Evolutionary conservation across 257 asterid genomes (phyloP).

Genomic region (Nicotiana paniculata): DNA sequence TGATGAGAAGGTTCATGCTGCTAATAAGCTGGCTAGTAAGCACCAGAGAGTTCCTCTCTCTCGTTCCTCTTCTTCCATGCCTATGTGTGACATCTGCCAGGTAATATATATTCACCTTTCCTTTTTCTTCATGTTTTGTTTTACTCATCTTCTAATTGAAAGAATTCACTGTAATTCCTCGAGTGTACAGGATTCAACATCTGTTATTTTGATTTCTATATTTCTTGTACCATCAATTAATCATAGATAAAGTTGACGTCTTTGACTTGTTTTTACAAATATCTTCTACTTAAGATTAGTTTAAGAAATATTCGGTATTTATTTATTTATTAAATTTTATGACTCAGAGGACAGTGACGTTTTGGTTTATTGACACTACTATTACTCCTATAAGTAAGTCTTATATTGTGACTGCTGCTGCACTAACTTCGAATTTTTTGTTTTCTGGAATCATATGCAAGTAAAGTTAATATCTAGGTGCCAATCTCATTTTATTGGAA

Average conservation of each 20-base stretch:
- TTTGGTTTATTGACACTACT: not conserved
- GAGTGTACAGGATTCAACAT: not conserved
- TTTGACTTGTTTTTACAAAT: not conserved
- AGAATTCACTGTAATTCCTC: not conserved
- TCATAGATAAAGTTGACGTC: not conserved
- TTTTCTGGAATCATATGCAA: not conserved
- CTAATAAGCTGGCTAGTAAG: conserved; percentile 68
- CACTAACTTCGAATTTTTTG: not conserved
- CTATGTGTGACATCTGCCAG: conserved; percentile 91
- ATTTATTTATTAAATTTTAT: too few relatives aligned
- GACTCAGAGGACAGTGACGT: not conserved
- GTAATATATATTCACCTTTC: conserved; percentile 17
- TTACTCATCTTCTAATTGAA: not conserved
- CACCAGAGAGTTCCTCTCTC: conserved; percentile 74
- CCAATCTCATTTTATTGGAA: not conserved
- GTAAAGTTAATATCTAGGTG: not conserved
- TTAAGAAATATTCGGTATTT: not conserved
- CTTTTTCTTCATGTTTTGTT: not conserved
- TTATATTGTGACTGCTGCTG: not conserved
- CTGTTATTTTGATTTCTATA: not conserved
- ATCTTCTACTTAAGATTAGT: not conserved
- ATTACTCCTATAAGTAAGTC: not conserved
- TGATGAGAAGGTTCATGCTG: conserved; percentile 72
- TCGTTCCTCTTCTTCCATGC: conserved; percentile 50
- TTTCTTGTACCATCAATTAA: not conserved